Conservation (phyloP, 441 rosid species). For the Populus hybrid region DNA sequence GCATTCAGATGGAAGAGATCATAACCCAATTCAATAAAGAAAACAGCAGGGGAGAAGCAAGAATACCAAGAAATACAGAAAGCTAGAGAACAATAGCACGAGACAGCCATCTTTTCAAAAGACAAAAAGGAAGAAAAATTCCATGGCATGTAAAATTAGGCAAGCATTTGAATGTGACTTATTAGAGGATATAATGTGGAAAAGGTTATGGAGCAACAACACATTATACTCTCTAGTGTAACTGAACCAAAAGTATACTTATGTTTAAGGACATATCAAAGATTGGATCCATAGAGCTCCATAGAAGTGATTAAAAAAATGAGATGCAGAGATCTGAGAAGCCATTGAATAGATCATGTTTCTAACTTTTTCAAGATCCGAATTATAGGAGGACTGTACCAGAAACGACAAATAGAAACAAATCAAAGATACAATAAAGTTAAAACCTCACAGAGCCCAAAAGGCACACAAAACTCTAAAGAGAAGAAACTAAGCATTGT, state of each 20-base stretch:
- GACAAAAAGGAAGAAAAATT: neutral
- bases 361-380: constrained; percentile 9
- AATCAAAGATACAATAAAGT: constrained; percentile 10
- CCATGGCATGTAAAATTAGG: neutral
- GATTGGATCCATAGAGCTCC: neutral
- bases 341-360: neutral
- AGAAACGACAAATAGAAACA: constrained; percentile 20
- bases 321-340: neutral
- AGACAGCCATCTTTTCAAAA: neutral
- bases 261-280: neutral
- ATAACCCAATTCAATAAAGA: constrained; percentile 12
- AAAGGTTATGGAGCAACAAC: too few species aligned
- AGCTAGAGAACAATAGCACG: neutral
- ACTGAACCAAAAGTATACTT: neutral
- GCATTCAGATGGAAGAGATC: constrained; percentile 15
- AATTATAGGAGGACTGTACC: constrained; percentile 1
- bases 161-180: neutral
- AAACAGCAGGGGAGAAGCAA: neutral
- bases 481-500: constrained; percentile 5
- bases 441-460: constrained; percentile 11
- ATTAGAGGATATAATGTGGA: too few species aligned
- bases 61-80: constrained; percentile 5
- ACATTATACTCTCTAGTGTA: neutral
- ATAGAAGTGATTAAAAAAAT: too few species aligned
- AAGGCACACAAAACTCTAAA: constrained; percentile 26